Evolutionary conservation across 2,329 filamentous ascomycete species (phyloP).

Genomic region (Sporothrix schenckii): DNA sequence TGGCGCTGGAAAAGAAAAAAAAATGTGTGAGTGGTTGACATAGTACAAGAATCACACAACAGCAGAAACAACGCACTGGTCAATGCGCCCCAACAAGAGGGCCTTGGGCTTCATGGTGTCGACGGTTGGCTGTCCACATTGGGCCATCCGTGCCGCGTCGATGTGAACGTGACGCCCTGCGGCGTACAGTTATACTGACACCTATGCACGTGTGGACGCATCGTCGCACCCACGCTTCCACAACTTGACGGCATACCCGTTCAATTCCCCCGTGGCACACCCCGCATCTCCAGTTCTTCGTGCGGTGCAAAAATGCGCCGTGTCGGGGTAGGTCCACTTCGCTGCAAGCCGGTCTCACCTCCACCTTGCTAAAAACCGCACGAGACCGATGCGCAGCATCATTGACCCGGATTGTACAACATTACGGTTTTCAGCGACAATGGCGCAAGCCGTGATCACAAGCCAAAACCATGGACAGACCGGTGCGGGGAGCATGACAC

Average conservation of each 20-base stretch:
- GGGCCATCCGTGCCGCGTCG: not conserved
- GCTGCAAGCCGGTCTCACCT: not conserved
- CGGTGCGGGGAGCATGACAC: not conserved
- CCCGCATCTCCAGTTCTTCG: constrained; percentile 3
- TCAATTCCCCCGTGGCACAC: constrained; percentile 13
- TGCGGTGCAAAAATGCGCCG: constrained; percentile 11
- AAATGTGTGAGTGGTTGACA: not conserved
- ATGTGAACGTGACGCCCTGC: not conserved
- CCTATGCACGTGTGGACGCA: not conserved
- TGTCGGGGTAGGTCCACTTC: constrained; percentile 3
- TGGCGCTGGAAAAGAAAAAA: constrained; percentile 3
- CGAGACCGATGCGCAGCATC: not conserved
- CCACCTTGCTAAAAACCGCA: constrained; percentile 5
- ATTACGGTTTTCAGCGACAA: not conserved
- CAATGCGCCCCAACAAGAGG: constrained; percentile 14
- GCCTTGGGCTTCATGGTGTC: constrained; percentile 14
- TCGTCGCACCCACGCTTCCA: too few species aligned
- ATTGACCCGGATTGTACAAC: not conserved
- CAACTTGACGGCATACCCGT: not conserved
- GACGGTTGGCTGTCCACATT: not conserved
- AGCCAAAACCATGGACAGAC: not conserved
- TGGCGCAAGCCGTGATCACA: too few species aligned
- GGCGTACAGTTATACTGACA: not conserved
- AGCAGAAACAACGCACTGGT: not conserved
- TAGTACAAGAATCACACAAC: not conserved